Evolutionary conservation across 345 rosid species (phyloP), one percentile per base, ranked within the genome.

Genomic region (thale cress (Arabidopsis thaliana)): DNA sequence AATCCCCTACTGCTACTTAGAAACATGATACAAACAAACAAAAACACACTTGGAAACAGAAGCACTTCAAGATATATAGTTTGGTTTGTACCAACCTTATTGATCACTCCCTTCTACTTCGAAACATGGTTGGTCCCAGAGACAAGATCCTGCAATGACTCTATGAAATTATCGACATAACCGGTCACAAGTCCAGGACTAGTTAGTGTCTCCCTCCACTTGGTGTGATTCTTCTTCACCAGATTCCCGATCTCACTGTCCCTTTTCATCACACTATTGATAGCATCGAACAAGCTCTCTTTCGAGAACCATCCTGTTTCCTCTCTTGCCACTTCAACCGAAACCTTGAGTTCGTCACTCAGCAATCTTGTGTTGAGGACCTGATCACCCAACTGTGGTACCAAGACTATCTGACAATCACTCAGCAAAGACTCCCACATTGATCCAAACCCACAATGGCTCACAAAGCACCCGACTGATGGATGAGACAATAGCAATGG

Each of bases 351-450:
- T 75, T 84, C 87, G 4, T 69, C 68, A 20, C 59, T 80, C 76
- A 80, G 1, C 1, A 82, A 34, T 38, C 83, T 84, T 0, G 85
- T 28, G 63, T 65, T 75, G 71, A 84, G 6, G 1, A 80, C 75
- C 7, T 84, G 85, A 23, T 84, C 85, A 30, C 44, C 65, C 5
- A 82, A 6, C 7, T 70, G 67, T 4, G 85, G 85, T n/a, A 84
- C 30, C 68, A 76, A 63, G 4, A 84, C 79, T 51, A 80, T 48
- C 28, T 65, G 83, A 42, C 85, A 75, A 38, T 75, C 75, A 40
- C 78, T 68, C 48, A 53, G 58, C 53, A 82, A 61, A 41, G 77
- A 59, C 63, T 80, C 84, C 87, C 81, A 82, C 81, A 78, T 78
- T 4, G 85, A 65, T 13, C 81, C 82, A 50, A 67, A 71, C 44